phyloP scores from a whole-genome alignment of 2,329 filamentous ascomycete species.

The Tolypocladium capitatum region DNA sequence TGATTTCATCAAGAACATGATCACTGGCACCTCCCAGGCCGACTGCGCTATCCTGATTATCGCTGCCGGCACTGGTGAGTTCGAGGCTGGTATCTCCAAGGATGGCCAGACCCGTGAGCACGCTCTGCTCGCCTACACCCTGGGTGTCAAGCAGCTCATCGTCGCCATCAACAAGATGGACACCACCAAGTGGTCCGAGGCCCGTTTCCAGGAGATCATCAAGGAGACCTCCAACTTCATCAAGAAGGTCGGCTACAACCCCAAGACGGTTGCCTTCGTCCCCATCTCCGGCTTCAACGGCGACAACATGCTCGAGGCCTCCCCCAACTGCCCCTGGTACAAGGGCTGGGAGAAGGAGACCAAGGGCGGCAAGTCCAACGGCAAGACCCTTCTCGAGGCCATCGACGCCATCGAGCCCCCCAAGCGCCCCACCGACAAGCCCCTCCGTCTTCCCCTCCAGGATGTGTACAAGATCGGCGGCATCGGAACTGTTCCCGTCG shows the following conservation, averaged over 20 bases:
- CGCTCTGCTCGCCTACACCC: slow-evolving; percentile 98
- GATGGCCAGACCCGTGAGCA: slow-evolving; percentile 99
- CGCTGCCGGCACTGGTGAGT: slow-evolving; percentile 99
- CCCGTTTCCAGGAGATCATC: slow-evolving; percentile 96
- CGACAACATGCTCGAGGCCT: slow-evolving; percentile 95
- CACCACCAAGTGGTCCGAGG: slow-evolving; percentile 96
- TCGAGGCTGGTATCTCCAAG: slow-evolving; percentile 99
- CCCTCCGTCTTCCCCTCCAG: slow-evolving; percentile 99
- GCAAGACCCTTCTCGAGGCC: slow-evolving; percentile 98
- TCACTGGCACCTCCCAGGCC: slow-evolving; percentile 99
- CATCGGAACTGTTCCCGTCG: slow-evolving; percentile 99
- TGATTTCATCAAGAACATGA: slow-evolving; percentile 99
- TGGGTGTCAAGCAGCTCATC: slow-evolving; percentile 99
- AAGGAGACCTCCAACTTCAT: slow-evolving; percentile 99
- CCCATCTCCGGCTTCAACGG: slow-evolving; percentile 99
- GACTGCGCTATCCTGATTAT: slow-evolving; percentile 99
- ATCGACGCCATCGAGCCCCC: slow-evolving; percentile 93
- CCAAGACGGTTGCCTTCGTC: slow-evolving; percentile 95
- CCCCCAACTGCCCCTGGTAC: slow-evolving; percentile 98
- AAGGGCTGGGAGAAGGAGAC: slow-evolving; percentile 99
- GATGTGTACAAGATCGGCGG: slow-evolving; percentile 99
- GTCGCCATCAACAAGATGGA: slow-evolving; percentile 99
- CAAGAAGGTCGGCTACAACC: slow-evolving; percentile 99
- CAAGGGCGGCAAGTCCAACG: slow-evolving; percentile 72
- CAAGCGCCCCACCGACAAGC: slow-evolving; percentile 93